Conservation (phyloP, 108 stramenopile species). For the Skeletonema menzelii region DNA sequence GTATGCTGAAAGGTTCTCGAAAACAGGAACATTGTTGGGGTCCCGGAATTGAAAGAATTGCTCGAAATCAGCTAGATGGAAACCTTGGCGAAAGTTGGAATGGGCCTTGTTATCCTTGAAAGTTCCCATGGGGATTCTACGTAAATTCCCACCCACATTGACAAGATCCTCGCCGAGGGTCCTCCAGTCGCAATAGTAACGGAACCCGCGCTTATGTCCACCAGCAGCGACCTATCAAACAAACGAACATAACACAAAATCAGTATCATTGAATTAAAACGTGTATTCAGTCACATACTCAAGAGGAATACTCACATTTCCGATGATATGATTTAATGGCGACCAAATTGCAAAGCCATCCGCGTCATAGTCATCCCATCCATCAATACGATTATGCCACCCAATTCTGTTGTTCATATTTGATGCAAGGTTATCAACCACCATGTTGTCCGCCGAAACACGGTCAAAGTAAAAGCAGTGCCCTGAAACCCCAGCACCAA, state of each 20-base stretch:
- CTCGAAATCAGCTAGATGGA: constrained; percentile 23
- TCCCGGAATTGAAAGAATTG: constrained; percentile 33
- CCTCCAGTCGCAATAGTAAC: background rate
- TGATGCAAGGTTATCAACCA: background rate
- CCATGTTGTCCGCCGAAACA: constrained; percentile 4
- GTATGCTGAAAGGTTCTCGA: constrained; percentile 33
- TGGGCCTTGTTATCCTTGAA: constrained; percentile 44
- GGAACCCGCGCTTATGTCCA: constrained; percentile 32
- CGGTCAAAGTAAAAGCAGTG: constrained; percentile 38
- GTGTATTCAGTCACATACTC: background rate
- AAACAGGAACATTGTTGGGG: constrained; percentile 16
- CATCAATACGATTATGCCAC: background rate
- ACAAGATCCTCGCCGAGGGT: constrained; percentile 15
- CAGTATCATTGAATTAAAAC: background rate
- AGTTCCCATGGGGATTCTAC: constrained; percentile 22
- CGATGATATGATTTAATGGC: constrained; percentile 32
- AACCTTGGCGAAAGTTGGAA: constrained; percentile 34
- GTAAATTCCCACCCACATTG: constrained; percentile 6
- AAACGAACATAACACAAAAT: background rate
- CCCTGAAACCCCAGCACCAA: constrained; percentile 52
- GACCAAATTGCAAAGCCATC: constrained; percentile 29
- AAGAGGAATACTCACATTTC: constrained; percentile 18
- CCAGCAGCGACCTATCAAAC: constrained; percentile 32
- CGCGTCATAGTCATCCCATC: constrained; percentile 12
- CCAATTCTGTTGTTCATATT: background rate